Base-by-base conservation (phyloP, 257 asterid genomes). In the Capsicum pubescens region DNA sequence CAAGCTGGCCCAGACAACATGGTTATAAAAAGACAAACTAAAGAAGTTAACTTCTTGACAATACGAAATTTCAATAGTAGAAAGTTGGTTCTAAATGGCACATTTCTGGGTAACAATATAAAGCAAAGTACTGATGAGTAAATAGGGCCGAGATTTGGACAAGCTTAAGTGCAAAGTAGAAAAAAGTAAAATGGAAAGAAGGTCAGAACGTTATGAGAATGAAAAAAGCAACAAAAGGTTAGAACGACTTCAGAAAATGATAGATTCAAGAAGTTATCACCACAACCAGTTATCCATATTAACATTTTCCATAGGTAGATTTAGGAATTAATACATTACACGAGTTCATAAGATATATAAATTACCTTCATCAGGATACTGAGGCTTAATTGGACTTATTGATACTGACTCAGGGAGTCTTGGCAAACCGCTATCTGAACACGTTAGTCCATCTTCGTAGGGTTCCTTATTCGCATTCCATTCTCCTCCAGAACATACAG, bases 401-500 rank as follows among this genome's bases (percentile, higher is more conserved):
- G 89, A 50, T 76, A 84, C 84, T 67, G 80, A 77, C 80, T 79
- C 84, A 8, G 84, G 61, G 82, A 55, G 52, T 78, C 82, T 46
- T 78, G 52, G 84, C 57, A 86, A 84, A 72, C 58, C 54, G 82
- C 81, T 79, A 82, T 50, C 54, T 83, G 83, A 64, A 66, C 64
- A 81, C 19, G 68, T 82, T 54, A 84, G 55, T 55, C 87, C 89
- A 83, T 66, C 84, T 46, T 86, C 90, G 56, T 68, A 86, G 26
- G 83, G 81, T 76, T 86, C 88, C 80, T 64, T 83, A 80, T 83
- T 86, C 77, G 83, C 77, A 78, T 80, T 84, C 84, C 89, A 42
- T 32, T 88, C 90, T 42, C 76, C 87, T 54, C 87, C 90, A 60
- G 89, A 90, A 76, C 87, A 82, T n/a, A 71, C 87, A 0, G 90